Conservation (phyloP, 192 early-diverging fungal species). For the Glomus cerebriforme region DNA sequence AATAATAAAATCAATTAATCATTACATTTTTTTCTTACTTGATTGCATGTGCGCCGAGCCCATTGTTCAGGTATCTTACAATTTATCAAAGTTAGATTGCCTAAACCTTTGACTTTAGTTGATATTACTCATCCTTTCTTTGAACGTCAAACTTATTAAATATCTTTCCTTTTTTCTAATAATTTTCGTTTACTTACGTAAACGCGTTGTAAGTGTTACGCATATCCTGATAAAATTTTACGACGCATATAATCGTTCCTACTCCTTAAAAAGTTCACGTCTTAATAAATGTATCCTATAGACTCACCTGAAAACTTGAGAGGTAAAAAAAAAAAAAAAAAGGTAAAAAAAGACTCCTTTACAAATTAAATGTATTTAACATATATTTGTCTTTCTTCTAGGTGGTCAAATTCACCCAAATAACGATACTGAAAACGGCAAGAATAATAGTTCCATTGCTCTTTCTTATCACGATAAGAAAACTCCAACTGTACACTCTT, state of each 20-base stretch:
- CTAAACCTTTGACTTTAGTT: not conserved
- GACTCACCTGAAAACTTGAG: not conserved
- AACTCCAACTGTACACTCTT: not conserved
- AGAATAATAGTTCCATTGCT: not conserved
- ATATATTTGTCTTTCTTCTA: not conserved
- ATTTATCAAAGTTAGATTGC: not conserved
- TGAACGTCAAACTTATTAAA: not conserved
- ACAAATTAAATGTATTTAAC: not conserved
- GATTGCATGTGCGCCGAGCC: slow-evolving; percentile 9
- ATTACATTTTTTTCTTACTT: slow-evolving; percentile 1
- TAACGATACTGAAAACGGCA: not conserved
- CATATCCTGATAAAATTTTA: not conserved
- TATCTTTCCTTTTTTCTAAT: not conserved
- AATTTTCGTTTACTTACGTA: not conserved
- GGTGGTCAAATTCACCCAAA: not conserved
- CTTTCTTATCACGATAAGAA: not conserved
- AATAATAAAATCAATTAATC: slow-evolving; percentile 4
- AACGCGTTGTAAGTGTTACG: slow-evolving; percentile 11
- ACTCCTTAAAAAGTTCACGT: too few relatives aligned
- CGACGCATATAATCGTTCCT: slow-evolving; percentile 15
- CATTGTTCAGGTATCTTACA: slow-evolving; percentile 16
- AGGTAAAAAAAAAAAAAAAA: not conserved
- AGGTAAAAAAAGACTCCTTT: not conserved
- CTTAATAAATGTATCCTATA: slow-evolving; percentile 6
- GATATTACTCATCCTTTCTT: not conserved